Percentiles rank a stretch among this genome's conserved stretches.
Conservation (phyloP, 352 stramenopile genomes). For the Phytophthora sp. region DNA sequence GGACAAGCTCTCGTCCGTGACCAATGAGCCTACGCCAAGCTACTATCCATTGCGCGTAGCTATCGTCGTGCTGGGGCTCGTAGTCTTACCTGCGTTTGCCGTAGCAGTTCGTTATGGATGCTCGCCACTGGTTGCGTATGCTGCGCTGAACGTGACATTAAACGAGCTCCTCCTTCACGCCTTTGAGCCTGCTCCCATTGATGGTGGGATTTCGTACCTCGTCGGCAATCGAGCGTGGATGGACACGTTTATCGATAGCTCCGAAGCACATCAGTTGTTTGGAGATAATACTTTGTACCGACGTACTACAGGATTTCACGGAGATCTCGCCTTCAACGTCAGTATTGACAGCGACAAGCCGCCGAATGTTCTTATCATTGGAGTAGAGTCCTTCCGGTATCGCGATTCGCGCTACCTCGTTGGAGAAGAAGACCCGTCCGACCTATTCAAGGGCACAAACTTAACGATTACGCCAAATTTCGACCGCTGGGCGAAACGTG, state of each 20-base stretch:
- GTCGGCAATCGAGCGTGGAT: neutral
- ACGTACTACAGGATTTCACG: slow-evolving; percentile 8
- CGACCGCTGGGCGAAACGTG: slow-evolving; percentile 7
- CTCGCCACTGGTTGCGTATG: slow-evolving; percentile 6
- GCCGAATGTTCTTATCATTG: slow-evolving; percentile 9
- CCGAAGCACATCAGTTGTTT: neutral
- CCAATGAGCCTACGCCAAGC: neutral
- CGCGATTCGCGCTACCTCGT: slow-evolving; percentile 11
- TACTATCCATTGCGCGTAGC: neutral
- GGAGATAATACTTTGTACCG: neutral
- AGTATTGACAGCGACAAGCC: slow-evolving; percentile 7
- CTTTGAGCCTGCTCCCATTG: neutral
- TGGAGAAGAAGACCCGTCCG: neutral
- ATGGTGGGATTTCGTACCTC: neutral
- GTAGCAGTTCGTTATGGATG: neutral
- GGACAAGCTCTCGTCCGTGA: neutral
- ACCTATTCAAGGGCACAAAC: slow-evolving; percentile 14
- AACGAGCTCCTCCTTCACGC: slow-evolving; percentile 9
- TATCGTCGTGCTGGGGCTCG: slow-evolving; percentile 1
- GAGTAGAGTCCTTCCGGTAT: slow-evolving; percentile 6
- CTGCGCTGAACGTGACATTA: slow-evolving; percentile 8
- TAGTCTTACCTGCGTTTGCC: neutral
- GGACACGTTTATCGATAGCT: neutral
- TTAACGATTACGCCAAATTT: slow-evolving; percentile 13
- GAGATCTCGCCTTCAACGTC: slow-evolving; percentile 7